phyloP scores from a whole-genome alignment of 768 basidiomycete species.

The Pleurotus ostreatus region DNA sequence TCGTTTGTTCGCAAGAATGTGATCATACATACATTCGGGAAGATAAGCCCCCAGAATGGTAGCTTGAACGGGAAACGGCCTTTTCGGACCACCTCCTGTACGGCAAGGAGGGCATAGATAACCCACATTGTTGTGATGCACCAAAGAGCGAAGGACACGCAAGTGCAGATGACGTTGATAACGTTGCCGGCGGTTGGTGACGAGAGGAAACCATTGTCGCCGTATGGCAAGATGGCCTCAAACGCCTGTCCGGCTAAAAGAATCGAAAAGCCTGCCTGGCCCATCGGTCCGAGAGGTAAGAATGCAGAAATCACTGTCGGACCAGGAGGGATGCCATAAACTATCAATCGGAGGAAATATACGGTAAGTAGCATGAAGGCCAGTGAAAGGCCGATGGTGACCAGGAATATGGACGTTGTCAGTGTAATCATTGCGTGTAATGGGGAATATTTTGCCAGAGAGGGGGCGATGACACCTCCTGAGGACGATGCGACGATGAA shows the following conservation, averaged over 20 bases:
- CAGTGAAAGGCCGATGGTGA: constrained; percentile 52
- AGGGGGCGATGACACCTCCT: constrained; percentile 53
- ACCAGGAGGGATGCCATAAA: constrained; percentile 50
- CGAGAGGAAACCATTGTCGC: background rate
- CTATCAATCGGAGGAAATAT: constrained; percentile 57
- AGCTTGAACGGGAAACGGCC: constrained; percentile 47
- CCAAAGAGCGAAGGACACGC: constrained; percentile 54
- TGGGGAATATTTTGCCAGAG: constrained; percentile 41
- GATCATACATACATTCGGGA: constrained; percentile 53
- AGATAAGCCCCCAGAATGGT: constrained; percentile 66
- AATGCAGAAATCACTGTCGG: constrained; percentile 53
- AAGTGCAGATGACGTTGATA: constrained; percentile 44
- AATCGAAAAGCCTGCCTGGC: constrained; percentile 59
- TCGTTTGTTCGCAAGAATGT: background rate
- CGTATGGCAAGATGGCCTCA: constrained; percentile 27
- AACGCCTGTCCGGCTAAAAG: constrained; percentile 53
- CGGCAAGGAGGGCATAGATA: constrained; percentile 47
- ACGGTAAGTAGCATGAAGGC: constrained; percentile 65
- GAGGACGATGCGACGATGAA: constrained; percentile 67
- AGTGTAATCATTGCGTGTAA: constrained; percentile 52
- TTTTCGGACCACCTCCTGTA: constrained; percentile 38
- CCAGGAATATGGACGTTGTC: constrained; percentile 48
- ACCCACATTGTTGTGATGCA: constrained; percentile 62
- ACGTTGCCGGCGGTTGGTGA: constrained; percentile 25
- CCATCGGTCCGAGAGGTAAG: constrained; percentile 72